These are phyloP conservation scores for Cichorium intybus DNA, from an alignment of 140 eudicot genomes.

Conservation along the genomic window DNA sequence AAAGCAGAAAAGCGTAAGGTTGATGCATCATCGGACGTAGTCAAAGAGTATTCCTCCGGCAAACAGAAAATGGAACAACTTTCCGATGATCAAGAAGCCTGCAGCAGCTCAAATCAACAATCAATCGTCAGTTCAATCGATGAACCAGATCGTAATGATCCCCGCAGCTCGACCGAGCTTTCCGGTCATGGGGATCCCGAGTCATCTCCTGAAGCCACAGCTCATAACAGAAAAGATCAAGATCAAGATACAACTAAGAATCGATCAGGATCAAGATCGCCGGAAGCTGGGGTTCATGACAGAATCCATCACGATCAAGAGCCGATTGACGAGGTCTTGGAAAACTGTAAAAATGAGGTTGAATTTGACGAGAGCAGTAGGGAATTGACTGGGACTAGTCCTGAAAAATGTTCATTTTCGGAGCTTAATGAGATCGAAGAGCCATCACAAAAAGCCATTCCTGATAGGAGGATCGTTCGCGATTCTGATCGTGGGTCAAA, in stretches of 20 bases:
- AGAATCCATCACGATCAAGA: conserved; percentile 15
- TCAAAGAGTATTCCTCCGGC: conserved; percentile 20
- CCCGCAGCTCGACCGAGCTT: conserved; percentile 41
- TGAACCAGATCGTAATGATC: conserved; percentile 28
- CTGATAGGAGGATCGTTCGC: conserved; percentile 24
- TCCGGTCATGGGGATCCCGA: conserved; percentile 41
- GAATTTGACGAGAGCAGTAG: conserved; percentile 24
- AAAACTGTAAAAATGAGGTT: conserved; percentile 16
- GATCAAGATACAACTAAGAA: conserved; percentile 9
- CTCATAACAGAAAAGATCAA: conserved; percentile 23
- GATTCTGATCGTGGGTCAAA: conserved; percentile 23
- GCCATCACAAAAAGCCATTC: conserved; percentile 12
- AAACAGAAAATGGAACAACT: conserved; percentile 20
- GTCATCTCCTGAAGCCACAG: conserved; percentile 31
- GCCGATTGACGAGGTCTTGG: background rate
- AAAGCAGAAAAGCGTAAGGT: conserved; percentile 17
- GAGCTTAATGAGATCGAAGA: conserved; percentile 16
- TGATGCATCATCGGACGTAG: conserved; percentile 15
- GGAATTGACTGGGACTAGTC: conserved; percentile 8
- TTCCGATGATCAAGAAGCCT: conserved; percentile 32
- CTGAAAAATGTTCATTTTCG: conserved; percentile 8
- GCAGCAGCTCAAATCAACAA: conserved; percentile 37
- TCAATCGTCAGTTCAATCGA: conserved; percentile 11
- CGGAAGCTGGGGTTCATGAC: conserved; percentile 24
- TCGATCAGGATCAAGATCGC: conserved; percentile 9